Percentiles rank a stretch among this genome's conserved stretches.
phyloP scores from a whole-genome alignment of 176 grass and related monocot species.

The Aegilops bicornis region DNA sequence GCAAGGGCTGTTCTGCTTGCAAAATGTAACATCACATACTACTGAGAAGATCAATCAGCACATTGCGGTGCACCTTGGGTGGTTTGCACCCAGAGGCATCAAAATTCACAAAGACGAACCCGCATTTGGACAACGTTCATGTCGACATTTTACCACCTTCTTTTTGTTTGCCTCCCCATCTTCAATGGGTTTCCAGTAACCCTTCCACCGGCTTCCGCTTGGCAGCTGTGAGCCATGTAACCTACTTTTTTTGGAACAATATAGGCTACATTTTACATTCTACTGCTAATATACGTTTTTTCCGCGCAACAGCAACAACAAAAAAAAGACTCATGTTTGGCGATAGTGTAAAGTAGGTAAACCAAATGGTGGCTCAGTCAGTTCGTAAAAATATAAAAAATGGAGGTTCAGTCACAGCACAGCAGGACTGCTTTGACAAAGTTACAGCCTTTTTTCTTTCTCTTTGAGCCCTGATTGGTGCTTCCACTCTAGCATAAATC shows the following conservation, averaged over 20 bases:
- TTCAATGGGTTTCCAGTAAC: not conserved
- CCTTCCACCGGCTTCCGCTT: not conserved
- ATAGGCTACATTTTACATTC: not conserved
- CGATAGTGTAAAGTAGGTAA: no score
- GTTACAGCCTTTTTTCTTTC: no score
- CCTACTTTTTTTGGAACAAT: no score
- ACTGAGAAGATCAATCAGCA: slow-evolving; percentile 16
- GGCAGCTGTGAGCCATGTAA: not conserved
- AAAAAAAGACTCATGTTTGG: no score
- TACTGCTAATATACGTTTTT: not conserved
- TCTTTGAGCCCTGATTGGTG: no score
- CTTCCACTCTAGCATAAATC: no score
- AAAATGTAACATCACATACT: not conserved
- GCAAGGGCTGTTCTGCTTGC: not conserved
- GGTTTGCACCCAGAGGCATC: not conserved
- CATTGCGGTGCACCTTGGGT: not conserved
- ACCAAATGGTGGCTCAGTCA: no score
- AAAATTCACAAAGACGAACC: slow-evolving; percentile 5
- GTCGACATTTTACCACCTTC: not conserved
- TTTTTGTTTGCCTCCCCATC: not conserved
- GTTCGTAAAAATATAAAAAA: no score
- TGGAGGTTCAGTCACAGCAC: no score
- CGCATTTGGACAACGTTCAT: not conserved
- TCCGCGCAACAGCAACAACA: no score
- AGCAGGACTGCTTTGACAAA: no score